Conservation (phyloP, 768 basidiomycete species). For the Stropharia rugosoannulata region DNA sequence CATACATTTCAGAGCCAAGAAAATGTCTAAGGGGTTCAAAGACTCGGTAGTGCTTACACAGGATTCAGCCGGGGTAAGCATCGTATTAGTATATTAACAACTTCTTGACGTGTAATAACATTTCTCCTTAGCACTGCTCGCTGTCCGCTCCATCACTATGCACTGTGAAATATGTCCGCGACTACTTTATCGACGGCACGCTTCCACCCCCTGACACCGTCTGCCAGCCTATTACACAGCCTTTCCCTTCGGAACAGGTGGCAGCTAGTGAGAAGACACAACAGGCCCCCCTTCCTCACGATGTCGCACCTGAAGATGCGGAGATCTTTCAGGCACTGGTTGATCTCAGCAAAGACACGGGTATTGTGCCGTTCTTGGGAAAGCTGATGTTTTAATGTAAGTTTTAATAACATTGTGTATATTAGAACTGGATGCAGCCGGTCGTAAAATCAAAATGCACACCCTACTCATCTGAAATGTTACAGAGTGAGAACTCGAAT, state of each 20-base stretch:
- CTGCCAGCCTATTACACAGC: conserved; percentile 30
- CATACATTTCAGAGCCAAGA: conserved; percentile 30
- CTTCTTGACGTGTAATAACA: too few relatives aligned
- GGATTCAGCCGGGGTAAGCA: conserved; percentile 36
- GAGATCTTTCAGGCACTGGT: conserved; percentile 3
- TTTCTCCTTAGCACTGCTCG: conserved; percentile 34
- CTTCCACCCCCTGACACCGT: conserved; percentile 39
- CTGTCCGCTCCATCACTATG: conserved; percentile 31
- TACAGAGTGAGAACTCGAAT: too few relatives aligned
- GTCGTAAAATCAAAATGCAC: too few relatives aligned
- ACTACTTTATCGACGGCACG: conserved; percentile 39
- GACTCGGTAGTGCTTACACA: conserved; percentile 39
- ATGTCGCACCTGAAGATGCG: conserved; percentile 2
- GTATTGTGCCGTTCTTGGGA: neutral
- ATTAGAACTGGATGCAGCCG: too few relatives aligned
- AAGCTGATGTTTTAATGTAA: too few relatives aligned
- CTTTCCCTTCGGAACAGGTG: conserved; percentile 18
- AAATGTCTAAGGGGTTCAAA: conserved; percentile 33
- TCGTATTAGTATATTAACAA: too few relatives aligned
- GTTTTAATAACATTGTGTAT: too few relatives aligned
- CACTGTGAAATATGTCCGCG: conserved; percentile 30
- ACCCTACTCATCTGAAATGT: too few relatives aligned
- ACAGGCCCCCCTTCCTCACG: neutral
- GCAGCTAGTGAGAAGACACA: neutral
- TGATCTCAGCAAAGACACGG: conserved; percentile 9